phyloP scores from a whole-genome alignment of 1,284 basidiomycete genomes.

The Chalciporus sp. region DNA sequence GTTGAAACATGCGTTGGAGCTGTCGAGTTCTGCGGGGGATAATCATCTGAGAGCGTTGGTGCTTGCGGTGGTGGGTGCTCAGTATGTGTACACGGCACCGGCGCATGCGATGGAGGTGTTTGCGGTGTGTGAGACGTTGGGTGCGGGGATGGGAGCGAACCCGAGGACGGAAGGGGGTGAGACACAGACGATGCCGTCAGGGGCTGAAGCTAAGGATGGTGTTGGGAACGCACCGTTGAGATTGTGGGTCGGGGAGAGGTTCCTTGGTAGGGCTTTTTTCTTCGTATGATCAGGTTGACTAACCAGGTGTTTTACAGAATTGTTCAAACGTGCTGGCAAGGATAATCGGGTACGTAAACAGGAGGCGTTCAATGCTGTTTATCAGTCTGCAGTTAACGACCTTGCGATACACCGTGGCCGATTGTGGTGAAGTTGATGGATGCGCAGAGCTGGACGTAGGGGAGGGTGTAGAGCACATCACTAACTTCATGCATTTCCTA shows the following conservation, averaged over 20 bases:
- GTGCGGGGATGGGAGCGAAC: conserved; percentile 64
- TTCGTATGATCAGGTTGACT: not conserved
- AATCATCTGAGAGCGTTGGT: conserved; percentile 72
- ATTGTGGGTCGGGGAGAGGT: conserved; percentile 71
- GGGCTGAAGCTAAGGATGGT: conserved; percentile 9
- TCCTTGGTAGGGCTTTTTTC: conserved; percentile 51
- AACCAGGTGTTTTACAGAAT: conserved; percentile 39
- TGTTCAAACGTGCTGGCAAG: conserved; percentile 56
- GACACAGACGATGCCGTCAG: conserved; percentile 3
- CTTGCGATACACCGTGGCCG: conserved; percentile 18
- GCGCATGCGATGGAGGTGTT: conserved; percentile 69
- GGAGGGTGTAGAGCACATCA: not conserved
- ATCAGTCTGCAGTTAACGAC: conserved; percentile 27
- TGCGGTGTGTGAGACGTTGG: conserved; percentile 64
- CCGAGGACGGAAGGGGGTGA: conserved; percentile 27
- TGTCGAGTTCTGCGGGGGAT: conserved; percentile 59
- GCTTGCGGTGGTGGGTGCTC: conserved; percentile 63
- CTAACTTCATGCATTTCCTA: not conserved
- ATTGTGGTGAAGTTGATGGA: conserved; percentile 14
- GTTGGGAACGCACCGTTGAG: conserved; percentile 66
- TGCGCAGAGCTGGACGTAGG: not conserved
- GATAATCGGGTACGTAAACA: conserved; percentile 45
- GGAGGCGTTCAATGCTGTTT: conserved; percentile 30
- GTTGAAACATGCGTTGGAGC: conserved; percentile 58
- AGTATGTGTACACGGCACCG: conserved; percentile 68